Conservation (phyloP, 306 rosid species). For the Notholithocarpus densiflorus region DNA sequence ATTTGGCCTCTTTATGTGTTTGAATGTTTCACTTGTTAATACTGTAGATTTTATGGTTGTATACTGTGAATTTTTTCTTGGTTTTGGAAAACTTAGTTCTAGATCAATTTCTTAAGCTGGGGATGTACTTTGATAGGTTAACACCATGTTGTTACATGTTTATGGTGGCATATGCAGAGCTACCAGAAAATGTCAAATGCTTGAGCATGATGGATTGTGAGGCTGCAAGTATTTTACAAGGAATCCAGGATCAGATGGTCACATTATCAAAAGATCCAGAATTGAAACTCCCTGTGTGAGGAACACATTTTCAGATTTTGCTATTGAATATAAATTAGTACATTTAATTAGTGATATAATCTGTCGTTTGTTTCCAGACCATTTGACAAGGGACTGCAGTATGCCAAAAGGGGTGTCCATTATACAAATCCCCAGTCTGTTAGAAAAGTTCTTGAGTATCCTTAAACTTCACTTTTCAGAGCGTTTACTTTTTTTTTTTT, state of each 20-base stretch:
- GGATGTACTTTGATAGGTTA: too few species aligned
- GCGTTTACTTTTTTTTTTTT: neutral
- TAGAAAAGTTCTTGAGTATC: conserved; percentile 71
- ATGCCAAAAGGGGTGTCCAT: conserved; percentile 54
- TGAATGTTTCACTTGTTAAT: too few species aligned
- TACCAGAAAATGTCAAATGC: conserved; percentile 66
- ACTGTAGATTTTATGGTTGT: neutral
- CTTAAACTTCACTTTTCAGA: conserved; percentile 27
- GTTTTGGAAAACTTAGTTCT: neutral
- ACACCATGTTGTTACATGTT: neutral
- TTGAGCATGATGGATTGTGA: conserved; percentile 66
- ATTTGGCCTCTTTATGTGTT: too few species aligned
- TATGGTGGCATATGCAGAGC: conserved; percentile 47
- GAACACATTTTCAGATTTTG: conserved; percentile 11
- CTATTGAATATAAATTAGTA: conserved; percentile 3
- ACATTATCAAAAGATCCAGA: conserved; percentile 69
- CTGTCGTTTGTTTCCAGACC: conserved; percentile 42
- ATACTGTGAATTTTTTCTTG: neutral
- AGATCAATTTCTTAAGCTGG: neutral
- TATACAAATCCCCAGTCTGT: conserved; percentile 45
- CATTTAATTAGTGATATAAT: conserved; percentile 13
- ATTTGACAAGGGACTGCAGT: conserved; percentile 77
- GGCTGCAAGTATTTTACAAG: conserved; percentile 62
- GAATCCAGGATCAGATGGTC: conserved; percentile 73
- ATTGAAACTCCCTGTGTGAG: conserved; percentile 70